These are phyloP conservation scores for Cetradonia linearis DNA, from an alignment of 495 filamentous ascomycete genomes.

Conservation along the genomic window DNA sequence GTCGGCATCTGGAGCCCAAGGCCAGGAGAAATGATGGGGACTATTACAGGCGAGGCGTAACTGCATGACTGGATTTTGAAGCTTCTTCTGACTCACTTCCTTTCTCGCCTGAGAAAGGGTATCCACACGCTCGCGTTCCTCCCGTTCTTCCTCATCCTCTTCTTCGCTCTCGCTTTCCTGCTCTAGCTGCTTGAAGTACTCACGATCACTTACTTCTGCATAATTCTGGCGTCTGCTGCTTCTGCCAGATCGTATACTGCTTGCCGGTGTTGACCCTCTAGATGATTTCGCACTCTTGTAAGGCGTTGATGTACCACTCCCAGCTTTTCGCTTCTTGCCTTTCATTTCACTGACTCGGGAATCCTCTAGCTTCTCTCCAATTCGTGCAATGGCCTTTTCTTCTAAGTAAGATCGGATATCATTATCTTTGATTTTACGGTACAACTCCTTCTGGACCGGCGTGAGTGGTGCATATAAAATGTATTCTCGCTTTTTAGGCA, in stretches of 20 bases:
- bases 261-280: constrained; percentile 57
- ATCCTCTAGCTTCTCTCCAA: constrained; percentile 32
- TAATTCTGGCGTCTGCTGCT: constrained; percentile 50
- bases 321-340: constrained; percentile 47
- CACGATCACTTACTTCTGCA: constrained; percentile 63
- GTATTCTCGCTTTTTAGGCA: constrained; percentile 96
- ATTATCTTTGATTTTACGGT: constrained; percentile 72
- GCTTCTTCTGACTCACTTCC: constrained; percentile 82
- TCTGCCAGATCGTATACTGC: constrained; percentile 36
- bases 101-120: constrained; percentile 71
- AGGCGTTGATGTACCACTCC: constrained; percentile 32
- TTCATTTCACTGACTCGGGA: constrained; percentile 30
- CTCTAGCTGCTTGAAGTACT: constrained; percentile 58
- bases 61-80: constrained; percentile 91
- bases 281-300: constrained; percentile 69
- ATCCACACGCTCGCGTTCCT: constrained; percentile 56
- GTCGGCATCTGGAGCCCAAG: constrained; percentile 50
- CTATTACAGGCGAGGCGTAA: constrained; percentile 85
- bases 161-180: constrained; percentile 43
- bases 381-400: constrained; percentile 65
- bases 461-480: constrained; percentile 87
- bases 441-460: constrained; percentile 77
- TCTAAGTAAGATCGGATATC: constrained; percentile 74
- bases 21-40: constrained; percentile 95
- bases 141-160: constrained; percentile 44